These are phyloP conservation scores for Exophiala lecanii-corni DNA, from an alignment of 2,329 filamentous ascomycete species.

Conservation along the genomic window DNA sequence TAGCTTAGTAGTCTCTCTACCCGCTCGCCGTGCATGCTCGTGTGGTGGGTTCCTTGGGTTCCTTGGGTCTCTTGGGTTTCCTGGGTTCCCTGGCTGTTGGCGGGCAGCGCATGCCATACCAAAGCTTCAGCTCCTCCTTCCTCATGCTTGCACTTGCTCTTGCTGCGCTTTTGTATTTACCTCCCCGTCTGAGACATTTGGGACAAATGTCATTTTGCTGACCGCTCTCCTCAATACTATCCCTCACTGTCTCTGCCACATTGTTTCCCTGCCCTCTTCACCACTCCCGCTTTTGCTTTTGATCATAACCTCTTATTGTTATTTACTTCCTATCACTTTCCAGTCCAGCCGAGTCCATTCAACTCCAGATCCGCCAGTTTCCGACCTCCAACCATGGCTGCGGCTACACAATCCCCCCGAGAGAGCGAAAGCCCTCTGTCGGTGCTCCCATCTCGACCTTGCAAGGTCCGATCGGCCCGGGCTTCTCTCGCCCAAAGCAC, in stretches of 20 bases:
- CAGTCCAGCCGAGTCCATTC: too few species aligned
- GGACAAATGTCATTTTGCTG: conserved; percentile 5
- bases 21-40: background rate
- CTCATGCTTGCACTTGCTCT: background rate
- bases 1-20: background rate
- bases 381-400: too few species aligned
- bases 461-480: conserved; percentile 77
- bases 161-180: background rate
- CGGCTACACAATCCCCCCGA: conserved; percentile 36
- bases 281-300: conserved; percentile 15
- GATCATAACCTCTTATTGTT: conserved; percentile 17
- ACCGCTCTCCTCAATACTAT: conserved; percentile 5
- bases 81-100: too few species aligned
- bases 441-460: conserved; percentile 82
- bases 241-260: too few species aligned
- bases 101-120: background rate
- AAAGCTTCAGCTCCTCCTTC: conserved; percentile 5
- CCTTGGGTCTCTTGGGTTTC: too few species aligned
- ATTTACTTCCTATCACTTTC: conserved; percentile 1
- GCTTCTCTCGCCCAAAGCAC: conserved; percentile 88
- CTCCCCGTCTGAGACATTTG: background rate
- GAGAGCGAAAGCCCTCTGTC: conserved; percentile 76
- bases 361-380: too few species aligned
- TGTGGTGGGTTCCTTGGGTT: too few species aligned
- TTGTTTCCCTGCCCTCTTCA: too few species aligned